Percentiles rank a stretch among this genome's conserved stretches.
phyloP scores from a whole-genome alignment of 495 filamentous ascomycete genomes.

The Chaetomidium leptoderma region DNA sequence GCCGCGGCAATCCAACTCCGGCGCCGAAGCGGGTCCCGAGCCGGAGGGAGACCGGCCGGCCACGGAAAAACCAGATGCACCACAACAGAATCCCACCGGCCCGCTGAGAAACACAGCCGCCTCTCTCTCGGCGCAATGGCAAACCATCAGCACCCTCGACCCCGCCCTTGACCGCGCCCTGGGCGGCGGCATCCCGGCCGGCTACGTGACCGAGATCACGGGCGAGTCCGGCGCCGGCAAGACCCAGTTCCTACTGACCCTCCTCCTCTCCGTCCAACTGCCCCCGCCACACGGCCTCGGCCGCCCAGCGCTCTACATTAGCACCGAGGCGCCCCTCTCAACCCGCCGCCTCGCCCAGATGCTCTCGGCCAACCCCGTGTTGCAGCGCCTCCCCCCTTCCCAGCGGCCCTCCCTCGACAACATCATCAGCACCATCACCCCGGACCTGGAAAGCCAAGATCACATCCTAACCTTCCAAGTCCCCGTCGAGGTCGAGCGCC shows the following conservation, averaged over 20 bases:
- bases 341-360: constrained; percentile 78
- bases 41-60: constrained; percentile 4
- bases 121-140: constrained; percentile 45
- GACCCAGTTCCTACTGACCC: constrained; percentile 83
- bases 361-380: constrained; percentile 59
- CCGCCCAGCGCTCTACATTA: constrained; percentile 78
- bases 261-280: constrained; percentile 79
- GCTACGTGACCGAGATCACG: constrained; percentile 83
- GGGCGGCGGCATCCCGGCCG: constrained; percentile 77
- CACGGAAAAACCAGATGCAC: neutral
- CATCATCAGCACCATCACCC: constrained; percentile 76
- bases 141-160: constrained; percentile 76
- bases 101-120: constrained; percentile 36
- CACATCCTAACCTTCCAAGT: constrained; percentile 91
- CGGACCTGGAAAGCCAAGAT: constrained; percentile 90
- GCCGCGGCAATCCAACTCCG: neutral
- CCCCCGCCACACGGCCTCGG: constrained; percentile 65
- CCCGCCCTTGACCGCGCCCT: constrained; percentile 66
- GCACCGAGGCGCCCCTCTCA: constrained; percentile 82
- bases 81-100: constrained; percentile 17
- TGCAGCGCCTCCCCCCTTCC: constrained; percentile 44
- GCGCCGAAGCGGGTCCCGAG: constrained; percentile 5
- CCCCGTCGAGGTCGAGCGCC: constrained; percentile 71
- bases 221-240: constrained; percentile 96
- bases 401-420: constrained; percentile 61